These are phyloP conservation scores for Candida krabiensis DNA, from an alignment of 805 yeast species.

Conservation along the genomic window DNA sequence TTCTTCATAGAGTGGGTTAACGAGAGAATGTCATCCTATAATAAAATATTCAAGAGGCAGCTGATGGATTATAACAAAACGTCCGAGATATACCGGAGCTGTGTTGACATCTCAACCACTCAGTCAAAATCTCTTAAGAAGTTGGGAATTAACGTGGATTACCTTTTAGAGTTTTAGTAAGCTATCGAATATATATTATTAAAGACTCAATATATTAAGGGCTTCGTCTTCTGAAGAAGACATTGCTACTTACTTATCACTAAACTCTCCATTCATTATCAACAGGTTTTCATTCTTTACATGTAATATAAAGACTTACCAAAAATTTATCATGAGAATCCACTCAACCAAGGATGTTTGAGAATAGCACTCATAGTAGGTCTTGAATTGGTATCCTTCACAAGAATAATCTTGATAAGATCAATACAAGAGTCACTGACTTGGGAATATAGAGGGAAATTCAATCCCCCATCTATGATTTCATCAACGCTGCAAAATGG, in stretches of 20 bases:
- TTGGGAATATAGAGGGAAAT: constrained; percentile 56
- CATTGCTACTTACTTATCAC: too few species aligned
- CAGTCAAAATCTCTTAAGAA: constrained; percentile 63
- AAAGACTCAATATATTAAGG: too few species aligned
- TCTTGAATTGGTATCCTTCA: constrained; percentile 63
- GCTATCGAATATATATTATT: not conserved
- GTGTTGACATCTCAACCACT: constrained; percentile 51
- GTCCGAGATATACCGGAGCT: constrained; percentile 52
- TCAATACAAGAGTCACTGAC: constrained; percentile 60
- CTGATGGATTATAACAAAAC: constrained; percentile 59
- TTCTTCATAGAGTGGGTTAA: constrained; percentile 74
- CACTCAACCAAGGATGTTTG: constrained; percentile 66
- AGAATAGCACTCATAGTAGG: constrained; percentile 74
- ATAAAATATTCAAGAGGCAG: constrained; percentile 62
- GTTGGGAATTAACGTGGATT: constrained; percentile 75
- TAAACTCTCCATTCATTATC: too few species aligned
- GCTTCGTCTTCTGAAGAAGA: too few species aligned
- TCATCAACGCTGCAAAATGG: constrained; percentile 96
- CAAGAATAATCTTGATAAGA: constrained; percentile 64
- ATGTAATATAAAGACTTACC: too few species aligned
- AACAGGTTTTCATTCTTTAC: too few species aligned
- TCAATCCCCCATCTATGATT: constrained; percentile 84
- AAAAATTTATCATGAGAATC: constrained; percentile 23
- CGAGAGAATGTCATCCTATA: constrained; percentile 59
- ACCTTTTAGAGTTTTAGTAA: constrained; percentile 40